These are phyloP conservation scores for Suillus subalutaceus DNA, from an alignment of 768 basidiomycete species.

Conservation along the genomic window DNA sequence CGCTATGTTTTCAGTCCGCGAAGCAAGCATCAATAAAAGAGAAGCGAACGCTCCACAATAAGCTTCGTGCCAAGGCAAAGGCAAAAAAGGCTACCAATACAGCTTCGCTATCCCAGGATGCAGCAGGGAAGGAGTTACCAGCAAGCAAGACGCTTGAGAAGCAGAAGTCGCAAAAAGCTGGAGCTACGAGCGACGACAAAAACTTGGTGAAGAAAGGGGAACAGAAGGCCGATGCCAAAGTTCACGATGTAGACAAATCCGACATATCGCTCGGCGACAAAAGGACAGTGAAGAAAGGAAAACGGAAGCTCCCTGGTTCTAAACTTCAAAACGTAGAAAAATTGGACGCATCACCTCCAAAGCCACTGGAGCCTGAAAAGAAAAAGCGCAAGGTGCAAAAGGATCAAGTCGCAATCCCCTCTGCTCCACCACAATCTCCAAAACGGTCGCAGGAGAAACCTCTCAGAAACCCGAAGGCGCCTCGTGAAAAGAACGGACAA, in stretches of 20 bases:
- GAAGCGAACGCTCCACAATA: conserved; percentile 53
- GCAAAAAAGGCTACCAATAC: conserved; percentile 33
- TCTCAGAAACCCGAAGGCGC: neutral
- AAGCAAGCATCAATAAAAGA: conserved; percentile 47
- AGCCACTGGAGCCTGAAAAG: neutral
- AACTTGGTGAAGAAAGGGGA: neutral
- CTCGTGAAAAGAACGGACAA: conserved; percentile 4
- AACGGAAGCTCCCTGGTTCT: neutral
- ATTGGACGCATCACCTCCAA: neutral
- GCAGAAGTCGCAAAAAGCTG: neutral
- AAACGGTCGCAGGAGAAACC: neutral
- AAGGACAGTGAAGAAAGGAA: neutral
- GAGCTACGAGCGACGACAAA: neutral
- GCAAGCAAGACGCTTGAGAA: neutral
- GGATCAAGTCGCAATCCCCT: neutral
- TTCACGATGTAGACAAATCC: neutral
- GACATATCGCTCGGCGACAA: neutral
- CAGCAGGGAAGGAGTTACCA: neutral
- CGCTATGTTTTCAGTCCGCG: conserved; percentile 41
- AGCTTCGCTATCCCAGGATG: neutral
- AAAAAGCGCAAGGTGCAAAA: neutral
- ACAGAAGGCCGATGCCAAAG: neutral
- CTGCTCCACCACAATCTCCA: neutral
- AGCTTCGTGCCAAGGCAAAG: conserved; percentile 43
- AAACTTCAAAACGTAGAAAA: neutral